Evolutionary conservation across 306 rosid genomes (phyloP).

Genomic region (Mimosa bimucronata): DNA sequence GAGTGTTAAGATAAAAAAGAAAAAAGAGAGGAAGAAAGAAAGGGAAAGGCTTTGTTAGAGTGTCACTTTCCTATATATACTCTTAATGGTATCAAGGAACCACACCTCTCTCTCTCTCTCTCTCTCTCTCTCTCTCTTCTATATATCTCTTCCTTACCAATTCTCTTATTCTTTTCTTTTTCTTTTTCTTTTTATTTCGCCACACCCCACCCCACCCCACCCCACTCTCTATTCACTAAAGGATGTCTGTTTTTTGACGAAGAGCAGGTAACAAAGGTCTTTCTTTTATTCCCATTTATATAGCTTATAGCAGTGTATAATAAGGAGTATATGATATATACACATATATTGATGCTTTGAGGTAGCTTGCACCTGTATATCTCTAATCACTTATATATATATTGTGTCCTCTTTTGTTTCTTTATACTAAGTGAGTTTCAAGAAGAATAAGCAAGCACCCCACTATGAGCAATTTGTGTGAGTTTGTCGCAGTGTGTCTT

Average conservation of each 20-base stretch:
- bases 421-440: conserved; percentile 16
- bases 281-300: conserved; percentile 34
- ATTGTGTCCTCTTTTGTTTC: conserved; percentile 3
- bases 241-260: conserved; percentile 63
- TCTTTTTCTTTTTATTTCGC: conserved; percentile 40
- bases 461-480: conserved; percentile 11
- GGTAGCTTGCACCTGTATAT: conserved; percentile 28
- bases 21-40: conserved; percentile 20
- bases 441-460: conserved; percentile 31
- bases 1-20: conserved; percentile 24
- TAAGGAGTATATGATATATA: neutral
- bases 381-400: conserved; percentile 17
- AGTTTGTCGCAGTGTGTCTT: conserved; percentile 1
- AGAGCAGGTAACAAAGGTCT: conserved; percentile 39
- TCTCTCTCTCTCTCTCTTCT: conserved; percentile 4
- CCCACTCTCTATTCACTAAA: conserved; percentile 36
- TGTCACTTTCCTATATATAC: conserved; percentile 89
- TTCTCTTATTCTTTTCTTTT: conserved; percentile 33
- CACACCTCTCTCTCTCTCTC: conserved; percentile 40
- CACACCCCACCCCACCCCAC: conserved; percentile 34
- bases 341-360: neutral
- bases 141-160: conserved; percentile 26
- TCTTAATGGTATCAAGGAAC: conserved; percentile 52
- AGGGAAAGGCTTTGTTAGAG: conserved; percentile 60
- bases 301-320: conserved; percentile 27